Evolutionary conservation across 176 grass and related monocot genomes (phyloP), one percentile per base, ranked within the genome.

Genomic region (Avena sativa): DNA sequence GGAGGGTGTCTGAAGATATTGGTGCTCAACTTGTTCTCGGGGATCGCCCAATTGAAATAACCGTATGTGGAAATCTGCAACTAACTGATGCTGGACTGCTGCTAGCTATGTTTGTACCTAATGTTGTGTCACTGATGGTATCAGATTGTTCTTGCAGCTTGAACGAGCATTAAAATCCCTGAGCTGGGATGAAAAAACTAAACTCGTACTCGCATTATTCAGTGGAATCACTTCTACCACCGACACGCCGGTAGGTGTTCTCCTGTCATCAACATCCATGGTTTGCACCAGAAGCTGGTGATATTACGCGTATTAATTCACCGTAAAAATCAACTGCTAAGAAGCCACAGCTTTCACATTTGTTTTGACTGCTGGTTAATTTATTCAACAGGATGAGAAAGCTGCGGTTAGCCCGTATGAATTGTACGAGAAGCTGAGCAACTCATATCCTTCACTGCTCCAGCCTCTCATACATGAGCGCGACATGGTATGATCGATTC

Each of bases 11-110:
- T 87, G 97, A 98, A 93, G 93, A 98, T n/a, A 82, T 98, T 79
- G 94, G 94, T 0, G 92, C 94, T 81, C 97, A 98, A 67, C 83
- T 98, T 55, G 97, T 98, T 91, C 84, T 98, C 48, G 97, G 97
- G 30, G 94, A 98, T 85, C 97, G 94, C 7, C 96, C 96, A 21
- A 98, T 96, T 83, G 96, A 98, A 88, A 98, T 98, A 85, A 96
- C 96, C 20, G 96, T 98, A 92, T 81, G 82, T 62, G 74, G 2
- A 32, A 83, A 19, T 46, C 8, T 47, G n/a, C 5, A 81, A 30
- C 8, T 1, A 28, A 38, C 8, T 68, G 38, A 32, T 70, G 13
- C 30, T 56, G 16, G 26, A 52, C 25, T 79, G 46, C 46, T 48
- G 46, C 7, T 38, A 40, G 9, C 28, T 81, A 40, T 30, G 19